Evolutionary conservation across 345 rosid genomes (phyloP).

Genomic region (Gossypium ekmanianum): DNA sequence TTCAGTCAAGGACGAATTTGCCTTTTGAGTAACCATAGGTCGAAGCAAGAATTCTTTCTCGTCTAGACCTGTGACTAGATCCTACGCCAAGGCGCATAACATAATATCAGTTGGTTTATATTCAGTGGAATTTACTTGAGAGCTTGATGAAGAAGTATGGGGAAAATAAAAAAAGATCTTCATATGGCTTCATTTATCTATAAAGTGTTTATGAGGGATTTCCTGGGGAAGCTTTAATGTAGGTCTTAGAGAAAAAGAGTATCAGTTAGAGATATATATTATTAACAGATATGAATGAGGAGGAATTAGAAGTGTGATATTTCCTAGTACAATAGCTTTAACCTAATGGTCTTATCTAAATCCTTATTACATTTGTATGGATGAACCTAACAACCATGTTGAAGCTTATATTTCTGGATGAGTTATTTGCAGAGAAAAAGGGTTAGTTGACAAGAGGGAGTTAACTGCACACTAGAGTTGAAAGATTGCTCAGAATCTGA

Average conservation of each 20-base stretch:
- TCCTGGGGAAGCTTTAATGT: background rate
- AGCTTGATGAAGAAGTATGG: background rate
- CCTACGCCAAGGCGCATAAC: too few species aligned
- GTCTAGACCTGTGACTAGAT: too few species aligned
- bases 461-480: background rate
- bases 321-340: background rate
- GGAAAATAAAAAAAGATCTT: background rate
- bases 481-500: background rate
- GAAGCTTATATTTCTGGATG: background rate
- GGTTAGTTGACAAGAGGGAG: background rate
- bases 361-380: too few species aligned
- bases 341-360: background rate
- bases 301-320: background rate
- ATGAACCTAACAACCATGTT: background rate
- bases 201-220: background rate
- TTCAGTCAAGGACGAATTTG: too few species aligned
- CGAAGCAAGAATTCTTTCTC: too few species aligned
- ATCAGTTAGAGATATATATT: background rate
- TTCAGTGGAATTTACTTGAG: background rate
- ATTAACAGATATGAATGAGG: background rate
- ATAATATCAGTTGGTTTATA: background rate
- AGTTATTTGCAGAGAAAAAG: background rate
- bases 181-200: background rate
- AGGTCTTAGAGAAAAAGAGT: background rate
- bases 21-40: too few species aligned